Percentiles rank a stretch among this genome's conserved stretches.
phyloP scores from a whole-genome alignment of 2,329 filamentous ascomycete genomes.

The Bimuria novae-zelandiae region DNA sequence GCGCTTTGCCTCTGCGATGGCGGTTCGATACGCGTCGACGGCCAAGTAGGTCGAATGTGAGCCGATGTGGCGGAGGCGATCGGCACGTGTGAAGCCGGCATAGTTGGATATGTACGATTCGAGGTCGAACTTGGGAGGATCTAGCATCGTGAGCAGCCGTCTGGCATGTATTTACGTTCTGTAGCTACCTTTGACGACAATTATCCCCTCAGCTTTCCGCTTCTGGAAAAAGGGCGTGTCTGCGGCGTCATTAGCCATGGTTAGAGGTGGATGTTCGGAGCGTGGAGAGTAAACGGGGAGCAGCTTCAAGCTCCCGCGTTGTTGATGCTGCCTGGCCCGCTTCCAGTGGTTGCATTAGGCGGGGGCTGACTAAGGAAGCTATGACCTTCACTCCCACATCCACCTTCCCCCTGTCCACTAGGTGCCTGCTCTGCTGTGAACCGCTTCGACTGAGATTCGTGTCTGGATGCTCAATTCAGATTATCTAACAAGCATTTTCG shows the following conservation, averaged over 20 bases:
- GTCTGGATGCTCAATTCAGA: too few species aligned
- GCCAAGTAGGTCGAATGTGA: constrained; percentile 75
- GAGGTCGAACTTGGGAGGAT: constrained; percentile 85
- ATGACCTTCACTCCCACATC: not conserved
- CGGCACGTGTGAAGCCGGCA: constrained; percentile 75
- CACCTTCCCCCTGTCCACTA: not conserved
- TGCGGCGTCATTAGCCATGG: constrained; percentile 41
- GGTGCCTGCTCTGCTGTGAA: too few species aligned
- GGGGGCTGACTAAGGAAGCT: constrained; percentile 13
- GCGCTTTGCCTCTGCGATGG: constrained; percentile 74
- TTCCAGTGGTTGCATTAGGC: constrained; percentile 5
- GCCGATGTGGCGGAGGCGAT: constrained; percentile 82
- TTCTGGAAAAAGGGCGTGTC: constrained; percentile 44
- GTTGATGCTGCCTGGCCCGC: constrained; percentile 4
- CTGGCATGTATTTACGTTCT: not conserved
- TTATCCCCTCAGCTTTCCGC: constrained; percentile 28
- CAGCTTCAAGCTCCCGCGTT: constrained; percentile 6
- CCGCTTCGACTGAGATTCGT: too few species aligned
- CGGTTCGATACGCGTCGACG: constrained; percentile 78
- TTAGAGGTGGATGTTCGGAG: constrained; percentile 7
- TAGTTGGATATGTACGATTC: constrained; percentile 92
- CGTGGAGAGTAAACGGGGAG: constrained; percentile 2
- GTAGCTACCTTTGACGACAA: constrained; percentile 40
- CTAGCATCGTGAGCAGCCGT: constrained; percentile 51
- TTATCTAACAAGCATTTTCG: too few species aligned